Evolutionary conservation across 148 eudicot genomes (phyloP).

Genomic region (Cornus florida): DNA sequence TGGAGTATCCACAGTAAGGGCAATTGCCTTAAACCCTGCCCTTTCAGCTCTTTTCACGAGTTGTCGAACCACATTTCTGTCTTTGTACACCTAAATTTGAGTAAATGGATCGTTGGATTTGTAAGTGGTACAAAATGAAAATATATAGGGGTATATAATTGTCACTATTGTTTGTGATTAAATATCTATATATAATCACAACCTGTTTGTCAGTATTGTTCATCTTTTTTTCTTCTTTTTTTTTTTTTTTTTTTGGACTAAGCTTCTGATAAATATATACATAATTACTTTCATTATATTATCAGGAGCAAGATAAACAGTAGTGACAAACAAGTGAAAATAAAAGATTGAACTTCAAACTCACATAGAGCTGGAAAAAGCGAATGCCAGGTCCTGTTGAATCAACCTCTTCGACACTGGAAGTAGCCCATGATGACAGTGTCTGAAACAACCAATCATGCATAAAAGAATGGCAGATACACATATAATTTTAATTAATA

Average conservation of each 20-base stretch:
- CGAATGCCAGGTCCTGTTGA: constrained; percentile 81
- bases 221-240: too few relatives aligned
- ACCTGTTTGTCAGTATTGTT: too few relatives aligned
- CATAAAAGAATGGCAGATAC: not conserved
- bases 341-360: constrained; percentile 22
- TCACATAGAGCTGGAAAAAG: constrained; percentile 91
- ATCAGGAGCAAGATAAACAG: not conserved
- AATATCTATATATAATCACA: too few relatives aligned
- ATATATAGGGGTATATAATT: too few relatives aligned
- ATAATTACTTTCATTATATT: too few relatives aligned
- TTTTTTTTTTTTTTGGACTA: too few relatives aligned
- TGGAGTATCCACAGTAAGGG: constrained; percentile 92
- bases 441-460: constrained; percentile 44
- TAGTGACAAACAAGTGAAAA: not conserved
- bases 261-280: too few relatives aligned
- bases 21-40: constrained; percentile 93
- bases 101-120: not conserved
- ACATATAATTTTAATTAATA: not conserved
- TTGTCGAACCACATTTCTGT: constrained; percentile 67
- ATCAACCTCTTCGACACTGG: constrained; percentile 88
- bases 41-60: constrained; percentile 86
- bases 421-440: constrained; percentile 78
- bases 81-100: constrained; percentile 53
- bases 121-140: not conserved
- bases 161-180: too few relatives aligned